phyloP scores from a whole-genome alignment of 2,329 filamentous ascomycete species.

The Sporothrix mexicana region DNA sequence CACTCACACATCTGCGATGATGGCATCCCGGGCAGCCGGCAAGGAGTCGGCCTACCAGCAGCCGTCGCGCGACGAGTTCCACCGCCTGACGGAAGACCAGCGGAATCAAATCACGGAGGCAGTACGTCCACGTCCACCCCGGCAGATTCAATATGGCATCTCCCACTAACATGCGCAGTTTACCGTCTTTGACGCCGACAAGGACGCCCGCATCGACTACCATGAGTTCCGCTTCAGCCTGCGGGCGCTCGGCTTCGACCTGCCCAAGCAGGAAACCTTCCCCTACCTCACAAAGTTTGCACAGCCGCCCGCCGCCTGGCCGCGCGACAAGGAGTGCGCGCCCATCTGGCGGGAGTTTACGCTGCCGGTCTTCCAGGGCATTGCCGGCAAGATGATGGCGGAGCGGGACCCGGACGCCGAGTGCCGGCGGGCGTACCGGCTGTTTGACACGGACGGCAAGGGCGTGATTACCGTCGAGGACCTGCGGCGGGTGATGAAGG shows the following conservation, averaged over 20 bases:
- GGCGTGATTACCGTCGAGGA: slow-evolving; percentile 90
- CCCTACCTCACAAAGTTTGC: slow-evolving; percentile 81
- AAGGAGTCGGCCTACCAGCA: slow-evolving; percentile 41
- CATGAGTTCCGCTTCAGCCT: slow-evolving; percentile 97
- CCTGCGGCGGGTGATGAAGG: slow-evolving; percentile 82
- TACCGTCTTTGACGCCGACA: slow-evolving; percentile 94
- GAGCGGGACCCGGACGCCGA: slow-evolving; percentile 88
- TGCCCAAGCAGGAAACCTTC: slow-evolving; percentile 85
- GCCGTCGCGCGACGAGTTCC: slow-evolving; percentile 46
- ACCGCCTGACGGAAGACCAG: slow-evolving; percentile 78
- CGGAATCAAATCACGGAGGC: slow-evolving; percentile 93
- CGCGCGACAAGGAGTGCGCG: slow-evolving; percentile 58
- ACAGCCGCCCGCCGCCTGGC: slow-evolving; percentile 68
- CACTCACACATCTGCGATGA: slow-evolving; percentile 35
- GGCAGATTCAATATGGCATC: not conserved
- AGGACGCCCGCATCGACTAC: slow-evolving; percentile 92
- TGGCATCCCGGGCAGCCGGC: slow-evolving; percentile 38
- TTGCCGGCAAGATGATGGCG: slow-evolving; percentile 80
- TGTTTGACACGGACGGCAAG: slow-evolving; percentile 93
- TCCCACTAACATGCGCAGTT: slow-evolving; percentile 65
- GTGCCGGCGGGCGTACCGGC: slow-evolving; percentile 85
- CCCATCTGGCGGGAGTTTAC: slow-evolving; percentile 74
- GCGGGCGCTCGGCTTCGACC: slow-evolving; percentile 91
- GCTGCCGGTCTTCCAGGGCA: slow-evolving; percentile 72
- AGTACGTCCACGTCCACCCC: slow-evolving; percentile 58